phyloP scores from a whole-genome alignment of 2,329 filamentous ascomycete genomes.

The Pseudogymnoascus sp. region DNA sequence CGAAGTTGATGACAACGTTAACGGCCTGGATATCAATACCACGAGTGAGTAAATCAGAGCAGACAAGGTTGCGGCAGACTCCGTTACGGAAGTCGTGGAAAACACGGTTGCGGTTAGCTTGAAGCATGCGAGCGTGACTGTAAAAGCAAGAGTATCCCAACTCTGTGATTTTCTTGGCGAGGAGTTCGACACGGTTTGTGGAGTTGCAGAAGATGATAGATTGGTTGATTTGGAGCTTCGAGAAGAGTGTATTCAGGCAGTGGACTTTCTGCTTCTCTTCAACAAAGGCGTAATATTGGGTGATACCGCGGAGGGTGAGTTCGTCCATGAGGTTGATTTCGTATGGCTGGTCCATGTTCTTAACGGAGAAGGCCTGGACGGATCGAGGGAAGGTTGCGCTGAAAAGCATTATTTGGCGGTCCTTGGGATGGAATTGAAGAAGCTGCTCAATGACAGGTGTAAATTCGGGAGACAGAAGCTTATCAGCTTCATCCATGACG shows the following conservation, averaged over 20 bases:
- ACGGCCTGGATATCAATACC: conserved; percentile 99
- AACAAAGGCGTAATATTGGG: conserved; percentile 98
- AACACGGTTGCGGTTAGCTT: conserved; percentile 92
- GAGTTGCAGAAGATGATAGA: conserved; percentile 99
- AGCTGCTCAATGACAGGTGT: conserved; percentile 96
- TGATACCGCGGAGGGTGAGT: conserved; percentile 93
- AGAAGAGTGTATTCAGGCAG: conserved; percentile 97
- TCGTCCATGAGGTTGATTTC: conserved; percentile 99
- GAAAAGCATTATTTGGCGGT: conserved; percentile 98
- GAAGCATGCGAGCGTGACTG: conserved; percentile 96
- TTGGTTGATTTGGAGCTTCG: conserved; percentile 98
- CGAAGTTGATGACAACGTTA: conserved; percentile 99
- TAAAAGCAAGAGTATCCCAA: conserved; percentile 99
- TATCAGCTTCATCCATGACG: conserved; percentile 99
- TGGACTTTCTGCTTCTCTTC: conserved; percentile 99
- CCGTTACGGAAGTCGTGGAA: conserved; percentile 99
- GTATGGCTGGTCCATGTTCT: conserved; percentile 92
- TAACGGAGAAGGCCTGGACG: conserved; percentile 96
- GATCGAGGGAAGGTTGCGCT: conserved; percentile 95
- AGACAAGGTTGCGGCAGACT: conserved; percentile 94
- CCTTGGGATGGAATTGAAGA: conserved; percentile 88
- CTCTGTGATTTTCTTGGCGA: conserved; percentile 99
- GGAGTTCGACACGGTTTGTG: conserved; percentile 91
- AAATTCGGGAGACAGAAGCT: conserved; percentile 92
- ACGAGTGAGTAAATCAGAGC: conserved; percentile 92